Base-by-base conservation (phyloP, 2,329 filamentous ascomycete genomes). In the Fusarium domesticum region DNA sequence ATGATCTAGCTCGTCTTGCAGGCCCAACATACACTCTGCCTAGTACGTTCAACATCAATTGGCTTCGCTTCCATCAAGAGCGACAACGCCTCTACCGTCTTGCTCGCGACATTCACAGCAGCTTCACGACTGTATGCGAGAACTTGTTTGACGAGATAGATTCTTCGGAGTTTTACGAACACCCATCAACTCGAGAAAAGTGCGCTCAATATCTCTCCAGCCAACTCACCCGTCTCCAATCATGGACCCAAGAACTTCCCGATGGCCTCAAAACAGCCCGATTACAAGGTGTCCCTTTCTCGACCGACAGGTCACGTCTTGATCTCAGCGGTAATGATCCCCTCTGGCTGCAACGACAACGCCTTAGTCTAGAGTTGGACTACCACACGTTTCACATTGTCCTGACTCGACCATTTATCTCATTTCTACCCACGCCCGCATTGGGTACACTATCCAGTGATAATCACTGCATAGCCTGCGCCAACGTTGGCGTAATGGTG, bases 261-360 rank as follows among this genome's bases (percentile, higher is more conserved):
- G 47, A 58, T 0, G 57, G 53, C 4, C 55, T 76, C 23, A 70
- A 69, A 37, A 67, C 60, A 6, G 58, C 57, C 14, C 64, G 71
- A 11, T 54, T 64, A 18, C 54, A 63, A 11, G 56, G 55, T 6
- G 61, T 65, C 0, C 58, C 68, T 1, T 64, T 72, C 39, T 72
- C 70, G 1, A 67, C 64, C 1, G 68, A 73, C 35, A 51, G 56
- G 6, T 64, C 68, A 1, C 39, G 46, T 1, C 44, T 65, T 6
- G 46, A 63, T 17, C 51, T 65, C 14, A 52, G 49, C 23, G 67
- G 66, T 28, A 62, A 63, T 2, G 64, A 68, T 4, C 70, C 72
- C 3, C 45, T 63, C 2, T 74, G 72, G 71, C 55, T 74, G 3
- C 70, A 73, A 46, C 64, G 60, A 10, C 62, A 65, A 23, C 70